Evolutionary conservation across 2,329 filamentous ascomycete species (phyloP).

Genomic region (Colletotrichum tabaci): DNA sequence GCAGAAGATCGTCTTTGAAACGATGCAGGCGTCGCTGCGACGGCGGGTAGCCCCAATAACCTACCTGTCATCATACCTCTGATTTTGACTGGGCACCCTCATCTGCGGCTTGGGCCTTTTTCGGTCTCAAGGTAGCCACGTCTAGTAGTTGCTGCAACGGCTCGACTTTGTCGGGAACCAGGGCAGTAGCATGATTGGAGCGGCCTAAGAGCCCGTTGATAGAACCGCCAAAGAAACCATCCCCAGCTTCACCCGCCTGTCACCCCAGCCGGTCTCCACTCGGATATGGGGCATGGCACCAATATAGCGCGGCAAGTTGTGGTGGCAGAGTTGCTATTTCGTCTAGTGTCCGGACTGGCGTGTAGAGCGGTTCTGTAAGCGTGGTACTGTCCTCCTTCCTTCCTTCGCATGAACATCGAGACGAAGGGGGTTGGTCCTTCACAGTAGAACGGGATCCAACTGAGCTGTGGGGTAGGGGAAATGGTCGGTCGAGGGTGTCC

Average conservation of each 20-base stretch:
- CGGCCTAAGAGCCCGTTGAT: constrained; percentile 23
- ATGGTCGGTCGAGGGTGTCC: constrained; percentile 47
- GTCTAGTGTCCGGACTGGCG: constrained; percentile 15
- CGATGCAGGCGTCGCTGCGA: constrained; percentile 38
- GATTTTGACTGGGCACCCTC: constrained; percentile 21
- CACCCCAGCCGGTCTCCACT: constrained; percentile 38
- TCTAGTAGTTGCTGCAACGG: constrained; percentile 17
- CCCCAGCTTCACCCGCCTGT: constrained; percentile 17
- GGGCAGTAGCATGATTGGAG: constrained; percentile 39
- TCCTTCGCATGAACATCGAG: constrained; percentile 36
- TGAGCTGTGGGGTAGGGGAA: constrained; percentile 21
- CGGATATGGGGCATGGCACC: constrained; percentile 40
- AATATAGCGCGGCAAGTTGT: constrained; percentile 31
- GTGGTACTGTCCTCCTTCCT: constrained; percentile 24
- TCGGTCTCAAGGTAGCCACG: not conserved
- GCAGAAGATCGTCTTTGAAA: constrained; percentile 41
- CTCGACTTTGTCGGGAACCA: constrained; percentile 29
- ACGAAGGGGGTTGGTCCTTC: constrained; percentile 22
- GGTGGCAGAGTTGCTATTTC: not conserved
- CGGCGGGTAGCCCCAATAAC: constrained; percentile 24
- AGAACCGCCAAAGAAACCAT: constrained; percentile 30
- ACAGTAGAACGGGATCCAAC: constrained; percentile 32
- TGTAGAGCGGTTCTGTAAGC: constrained; percentile 27
- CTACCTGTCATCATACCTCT: not conserved
- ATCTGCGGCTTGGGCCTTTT: constrained; percentile 31